phyloP scores from a whole-genome alignment of 306 rosid species.

The Erythrophleum fordii region DNA sequence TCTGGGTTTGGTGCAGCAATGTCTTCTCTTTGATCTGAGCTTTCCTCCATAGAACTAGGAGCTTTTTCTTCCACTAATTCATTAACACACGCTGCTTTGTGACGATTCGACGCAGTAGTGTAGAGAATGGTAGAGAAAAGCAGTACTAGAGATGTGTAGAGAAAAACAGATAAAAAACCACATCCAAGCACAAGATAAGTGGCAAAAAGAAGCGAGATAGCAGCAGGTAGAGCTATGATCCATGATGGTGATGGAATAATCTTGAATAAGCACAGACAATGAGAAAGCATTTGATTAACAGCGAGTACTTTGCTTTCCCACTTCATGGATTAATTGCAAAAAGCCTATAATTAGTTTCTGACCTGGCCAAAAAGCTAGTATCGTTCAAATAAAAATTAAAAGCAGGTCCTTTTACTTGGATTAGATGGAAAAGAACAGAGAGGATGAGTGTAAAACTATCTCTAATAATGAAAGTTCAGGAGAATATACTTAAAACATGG shows the following conservation, averaged over 20 bases:
- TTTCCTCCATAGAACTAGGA: neutral
- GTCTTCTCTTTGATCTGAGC: constrained; percentile 37
- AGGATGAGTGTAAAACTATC: no score
- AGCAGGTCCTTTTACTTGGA: constrained; percentile 27
- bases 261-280: constrained; percentile 55
- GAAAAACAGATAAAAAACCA: constrained; percentile 48
- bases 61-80: constrained; percentile 21
- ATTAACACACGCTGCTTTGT: neutral
- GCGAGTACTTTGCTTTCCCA: constrained; percentile 45
- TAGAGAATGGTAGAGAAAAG: constrained; percentile 54
- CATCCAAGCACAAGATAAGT: constrained; percentile 48
- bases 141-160: constrained; percentile 51
- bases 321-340: constrained; percentile 44
- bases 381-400: neutral
- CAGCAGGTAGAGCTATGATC: constrained; percentile 45
- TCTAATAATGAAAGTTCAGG: neutral
- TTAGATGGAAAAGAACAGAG: constrained; percentile 18
- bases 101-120: constrained; percentile 43
- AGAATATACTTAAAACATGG: neutral
- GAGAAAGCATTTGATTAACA: constrained; percentile 58
- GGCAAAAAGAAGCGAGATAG: constrained; percentile 51
- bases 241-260: constrained; percentile 53
- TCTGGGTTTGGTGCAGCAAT: constrained; percentile 30
- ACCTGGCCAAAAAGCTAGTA: constrained; percentile 38
- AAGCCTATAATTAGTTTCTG: constrained; percentile 40